Evolutionary conservation across 179 eudicot genomes (phyloP).

Genomic region (Beta corolliflora): DNA sequence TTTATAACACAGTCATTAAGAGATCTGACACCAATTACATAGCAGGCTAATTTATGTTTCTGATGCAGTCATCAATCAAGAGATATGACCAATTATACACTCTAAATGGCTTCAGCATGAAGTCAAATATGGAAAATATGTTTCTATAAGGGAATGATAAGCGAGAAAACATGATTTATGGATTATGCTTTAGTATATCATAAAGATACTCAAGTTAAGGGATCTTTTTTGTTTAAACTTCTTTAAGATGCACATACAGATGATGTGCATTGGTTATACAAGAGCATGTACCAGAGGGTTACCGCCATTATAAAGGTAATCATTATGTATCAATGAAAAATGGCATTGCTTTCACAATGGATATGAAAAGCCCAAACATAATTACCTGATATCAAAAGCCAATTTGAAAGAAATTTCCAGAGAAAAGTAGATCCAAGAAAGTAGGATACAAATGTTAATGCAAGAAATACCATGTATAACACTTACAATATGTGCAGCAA

Average conservation of each 20-base stretch:
- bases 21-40: no score
- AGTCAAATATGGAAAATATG: no score
- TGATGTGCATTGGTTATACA: background rate
- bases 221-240: background rate
- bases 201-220: no score
- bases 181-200: no score
- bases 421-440: background rate
- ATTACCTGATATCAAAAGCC: background rate
- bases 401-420: background rate
- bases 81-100: no score
- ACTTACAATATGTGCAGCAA: background rate
- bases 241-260: background rate
- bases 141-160: no score
- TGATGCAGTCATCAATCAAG: no score
- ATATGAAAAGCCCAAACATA: background rate
- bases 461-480: background rate
- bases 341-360: background rate
- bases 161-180: no score
- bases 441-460: conserved; percentile 6
- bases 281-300: background rate
- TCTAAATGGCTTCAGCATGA: background rate
- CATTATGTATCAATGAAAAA: background rate
- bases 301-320: background rate
- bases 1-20: no score
- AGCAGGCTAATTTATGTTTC: no score